Conservation (phyloP, 2,329 filamentous ascomycete species). For the Sphaerulina vaccinii region DNA sequence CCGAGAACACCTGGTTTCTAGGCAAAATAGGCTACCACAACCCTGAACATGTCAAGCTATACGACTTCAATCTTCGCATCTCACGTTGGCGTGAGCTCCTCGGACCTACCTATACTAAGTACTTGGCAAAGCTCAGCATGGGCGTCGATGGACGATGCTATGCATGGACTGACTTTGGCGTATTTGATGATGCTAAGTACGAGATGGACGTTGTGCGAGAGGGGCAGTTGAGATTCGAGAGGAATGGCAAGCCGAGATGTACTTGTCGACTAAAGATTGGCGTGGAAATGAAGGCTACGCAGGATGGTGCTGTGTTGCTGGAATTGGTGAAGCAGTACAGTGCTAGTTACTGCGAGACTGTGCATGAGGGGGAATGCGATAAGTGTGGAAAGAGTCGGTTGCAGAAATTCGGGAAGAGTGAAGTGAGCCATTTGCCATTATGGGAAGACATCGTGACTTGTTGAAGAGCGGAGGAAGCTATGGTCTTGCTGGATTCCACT, state of each 20-base stretch:
- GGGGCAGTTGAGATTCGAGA: constrained; percentile 19
- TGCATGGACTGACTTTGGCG: constrained; percentile 19
- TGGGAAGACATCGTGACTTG: constrained; percentile 22
- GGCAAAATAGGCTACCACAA: constrained; percentile 25
- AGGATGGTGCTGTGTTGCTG: constrained; percentile 22
- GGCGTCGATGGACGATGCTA: constrained; percentile 23
- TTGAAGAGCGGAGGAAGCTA: background rate
- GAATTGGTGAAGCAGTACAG: constrained; percentile 26
- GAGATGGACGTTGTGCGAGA: constrained; percentile 17
- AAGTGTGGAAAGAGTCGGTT: constrained; percentile 19
- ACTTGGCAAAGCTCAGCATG: constrained; percentile 19
- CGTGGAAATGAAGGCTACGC: constrained; percentile 17
- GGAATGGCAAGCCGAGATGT: constrained; percentile 22
- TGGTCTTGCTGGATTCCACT: no score
- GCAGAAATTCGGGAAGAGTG: constrained; percentile 17
- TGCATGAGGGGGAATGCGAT: constrained; percentile 20
- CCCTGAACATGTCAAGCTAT: constrained; percentile 16
- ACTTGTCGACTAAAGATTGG: constrained; percentile 21
- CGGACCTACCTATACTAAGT: constrained; percentile 10
- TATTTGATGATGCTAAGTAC: constrained; percentile 18
- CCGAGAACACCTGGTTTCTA: constrained; percentile 25
- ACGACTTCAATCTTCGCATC: constrained; percentile 23
- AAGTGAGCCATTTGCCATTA: constrained; percentile 17
- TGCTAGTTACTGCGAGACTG: constrained; percentile 19
- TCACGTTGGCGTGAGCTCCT: constrained; percentile 17